These are phyloP conservation scores for Colletotrichum aenigma DNA, from an alignment of 2,329 filamentous ascomycete species.

Conservation along the genomic window DNA sequence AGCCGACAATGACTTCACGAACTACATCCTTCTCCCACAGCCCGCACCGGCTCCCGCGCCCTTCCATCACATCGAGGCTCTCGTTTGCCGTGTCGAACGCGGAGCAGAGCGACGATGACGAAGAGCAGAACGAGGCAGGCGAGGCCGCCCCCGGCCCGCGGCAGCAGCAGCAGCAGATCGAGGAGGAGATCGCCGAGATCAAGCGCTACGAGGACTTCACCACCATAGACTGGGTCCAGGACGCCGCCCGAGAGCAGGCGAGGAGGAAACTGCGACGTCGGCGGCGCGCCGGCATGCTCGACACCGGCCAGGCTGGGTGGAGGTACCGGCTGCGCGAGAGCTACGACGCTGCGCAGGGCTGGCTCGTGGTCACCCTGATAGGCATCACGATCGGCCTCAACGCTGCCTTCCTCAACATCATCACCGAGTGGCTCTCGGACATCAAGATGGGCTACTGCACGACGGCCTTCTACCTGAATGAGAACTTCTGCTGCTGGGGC, in stretches of 20 bases:
- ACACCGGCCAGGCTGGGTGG: slow-evolving; percentile 74
- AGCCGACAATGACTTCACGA: slow-evolving; percentile 51
- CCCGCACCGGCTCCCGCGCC: slow-evolving; percentile 40
- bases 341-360: slow-evolving; percentile 95
- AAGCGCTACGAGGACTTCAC: slow-evolving; percentile 99
- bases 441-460: slow-evolving; percentile 96
- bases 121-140: slow-evolving; percentile 28
- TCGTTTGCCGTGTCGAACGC: slow-evolving; percentile 70
- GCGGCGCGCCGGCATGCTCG: slow-evolving; percentile 74
- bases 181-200: slow-evolving; percentile 96
- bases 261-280: slow-evolving; percentile 78
- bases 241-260: slow-evolving; percentile 88
- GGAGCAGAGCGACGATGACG: slow-evolving; percentile 64
- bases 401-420: slow-evolving; percentile 90
- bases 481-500: slow-evolving; percentile 98
- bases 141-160: slow-evolving; percentile 21
- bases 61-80: slow-evolving; percentile 68
- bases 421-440: slow-evolving; percentile 96
- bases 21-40: slow-evolving; percentile 58
- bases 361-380: slow-evolving; percentile 96
- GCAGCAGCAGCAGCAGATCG: slow-evolving; percentile 68
- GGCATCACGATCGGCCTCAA: slow-evolving; percentile 92
- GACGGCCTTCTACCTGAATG: slow-evolving; percentile 95
- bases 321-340: slow-evolving; percentile 80
- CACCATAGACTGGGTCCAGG: slow-evolving; percentile 99